These are phyloP conservation scores for Cucumis melo DNA, from an alignment of 306 rosid species.

Conservation along the genomic window DNA sequence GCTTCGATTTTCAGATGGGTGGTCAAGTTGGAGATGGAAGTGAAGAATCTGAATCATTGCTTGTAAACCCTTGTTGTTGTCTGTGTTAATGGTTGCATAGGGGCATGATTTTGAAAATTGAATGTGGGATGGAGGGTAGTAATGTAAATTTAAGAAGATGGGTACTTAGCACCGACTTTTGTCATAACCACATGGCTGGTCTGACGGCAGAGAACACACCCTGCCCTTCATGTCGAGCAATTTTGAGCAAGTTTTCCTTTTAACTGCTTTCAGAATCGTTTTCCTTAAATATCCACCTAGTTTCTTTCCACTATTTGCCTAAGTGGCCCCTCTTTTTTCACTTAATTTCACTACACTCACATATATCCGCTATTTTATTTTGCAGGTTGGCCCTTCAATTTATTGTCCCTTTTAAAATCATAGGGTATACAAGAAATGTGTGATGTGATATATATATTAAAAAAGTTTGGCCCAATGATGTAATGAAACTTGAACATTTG, in stretches of 20 bases:
- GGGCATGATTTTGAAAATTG: not conserved
- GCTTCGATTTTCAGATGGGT: not conserved
- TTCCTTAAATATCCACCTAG: not conserved
- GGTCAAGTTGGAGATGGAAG: not conserved
- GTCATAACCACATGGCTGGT: slow-evolving; percentile 10
- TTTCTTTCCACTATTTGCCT: not conserved
- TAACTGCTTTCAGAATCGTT: not conserved
- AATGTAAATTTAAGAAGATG: not conserved
- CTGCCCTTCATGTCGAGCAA: slow-evolving; percentile 10
- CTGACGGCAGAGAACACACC: slow-evolving; percentile 4
- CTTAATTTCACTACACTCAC: not conserved
- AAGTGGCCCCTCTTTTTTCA: not conserved
- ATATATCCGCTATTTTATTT: not conserved
- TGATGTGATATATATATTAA: no score
- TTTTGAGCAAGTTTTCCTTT: not conserved
- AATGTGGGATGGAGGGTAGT: not conserved
- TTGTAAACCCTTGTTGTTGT: not conserved
- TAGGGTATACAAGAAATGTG: no score
- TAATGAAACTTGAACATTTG: no score
- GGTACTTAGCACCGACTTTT: not conserved
- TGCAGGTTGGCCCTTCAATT: not conserved
- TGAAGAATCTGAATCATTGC: not conserved
- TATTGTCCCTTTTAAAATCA: not conserved
- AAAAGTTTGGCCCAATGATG: no score
- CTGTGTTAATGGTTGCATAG: not conserved